Evolutionary conservation across 1,284 basidiomycete species (phyloP), one percentile per base, ranked within the genome.

Genomic region (Pseudozyma sp.): DNA sequence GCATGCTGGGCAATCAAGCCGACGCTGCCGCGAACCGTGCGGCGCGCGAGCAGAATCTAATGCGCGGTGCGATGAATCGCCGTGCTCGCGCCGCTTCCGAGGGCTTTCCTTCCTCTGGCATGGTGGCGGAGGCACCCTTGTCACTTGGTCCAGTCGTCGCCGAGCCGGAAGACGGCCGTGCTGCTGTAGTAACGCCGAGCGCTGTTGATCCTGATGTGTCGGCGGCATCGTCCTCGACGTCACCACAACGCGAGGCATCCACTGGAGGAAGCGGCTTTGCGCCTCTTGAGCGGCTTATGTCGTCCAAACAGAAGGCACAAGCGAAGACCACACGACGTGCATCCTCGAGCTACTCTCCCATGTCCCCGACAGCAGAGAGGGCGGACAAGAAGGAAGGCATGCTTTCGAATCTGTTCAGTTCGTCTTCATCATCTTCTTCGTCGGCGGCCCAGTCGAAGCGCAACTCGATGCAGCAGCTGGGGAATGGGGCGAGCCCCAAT

Each of bases 231-330:
- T 13, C 49, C 14, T 43, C 48, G 1, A 31, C 57, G 5, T 44
- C 54, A n/a, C 42, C 46, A 5, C 64, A 57, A 49, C 60, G 55
- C 24, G 58, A 65, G 10, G 46, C 19, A 13, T 50, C 61, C 7
- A 24, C 43, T 5, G 50, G 65, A 5, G 59, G 68, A 19, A 47
- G 57, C 16, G 49, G 65, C 4, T 80, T 74, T 17, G 61, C 78
- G 14, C 68, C 78, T 5, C 68, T 76, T 13, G 78, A 74, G 31
- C 37, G 70, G 19, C 50, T 76, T 13, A 31, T 79, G 14, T 65
- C 74, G 11, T 69, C 74, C 34, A 80, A 77, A 33, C 74, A 68
- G n/a, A 70, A 79, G 30, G 16, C 59, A 19, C 54, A 68, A 35
- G 62, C 57, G 11, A 75, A 68, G 46, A 62, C 65, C 11, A 50